Percentiles rank a stretch among this genome's conserved stretches.
Conservation (phyloP, 2,329 filamentous ascomycete species). For the Exophiala spinifera region DNA sequence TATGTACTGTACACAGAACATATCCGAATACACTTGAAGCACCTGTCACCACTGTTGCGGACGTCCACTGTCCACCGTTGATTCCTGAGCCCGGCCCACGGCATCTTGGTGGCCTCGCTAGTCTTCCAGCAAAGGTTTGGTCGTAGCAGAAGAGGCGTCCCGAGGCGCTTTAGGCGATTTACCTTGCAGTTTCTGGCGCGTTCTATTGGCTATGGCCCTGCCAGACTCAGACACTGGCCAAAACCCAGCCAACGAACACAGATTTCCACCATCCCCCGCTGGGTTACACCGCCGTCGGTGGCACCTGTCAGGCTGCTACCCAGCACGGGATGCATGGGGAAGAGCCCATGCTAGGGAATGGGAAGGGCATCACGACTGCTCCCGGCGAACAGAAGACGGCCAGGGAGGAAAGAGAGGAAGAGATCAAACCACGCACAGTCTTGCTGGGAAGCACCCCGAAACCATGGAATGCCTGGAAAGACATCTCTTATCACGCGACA, state of each 20-base stretch:
- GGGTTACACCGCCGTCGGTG: conserved; percentile 4
- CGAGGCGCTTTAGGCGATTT: not conserved
- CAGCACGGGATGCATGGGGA: not conserved
- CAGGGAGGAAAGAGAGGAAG: not conserved
- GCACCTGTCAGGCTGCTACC: conserved; percentile 3
- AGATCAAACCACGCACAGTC: not conserved
- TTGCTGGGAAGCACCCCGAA: too few species aligned
- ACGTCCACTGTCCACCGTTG: too few species aligned
- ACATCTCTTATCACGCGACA: not conserved
- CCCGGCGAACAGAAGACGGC: not conserved
- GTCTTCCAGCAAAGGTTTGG: not conserved
- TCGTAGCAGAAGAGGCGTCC: not conserved
- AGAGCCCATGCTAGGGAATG: not conserved
- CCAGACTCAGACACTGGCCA: conserved; percentile 20
- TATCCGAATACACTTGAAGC: too few species aligned
- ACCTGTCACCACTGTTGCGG: too few species aligned
- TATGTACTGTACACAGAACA: too few species aligned
- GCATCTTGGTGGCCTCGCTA: too few species aligned
- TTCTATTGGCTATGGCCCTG: conserved; percentile 1
- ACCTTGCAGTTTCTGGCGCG: not conserved
- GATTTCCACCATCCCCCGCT: conserved; percentile 1
- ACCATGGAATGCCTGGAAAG: too few species aligned
- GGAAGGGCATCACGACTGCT: not conserved
- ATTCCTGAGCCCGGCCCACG: too few species aligned
- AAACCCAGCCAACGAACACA: conserved; percentile 23